Evolutionary conservation across 108 stramenopile species (phyloP).

Genomic region (Pseudonitzschia multiseries): DNA sequence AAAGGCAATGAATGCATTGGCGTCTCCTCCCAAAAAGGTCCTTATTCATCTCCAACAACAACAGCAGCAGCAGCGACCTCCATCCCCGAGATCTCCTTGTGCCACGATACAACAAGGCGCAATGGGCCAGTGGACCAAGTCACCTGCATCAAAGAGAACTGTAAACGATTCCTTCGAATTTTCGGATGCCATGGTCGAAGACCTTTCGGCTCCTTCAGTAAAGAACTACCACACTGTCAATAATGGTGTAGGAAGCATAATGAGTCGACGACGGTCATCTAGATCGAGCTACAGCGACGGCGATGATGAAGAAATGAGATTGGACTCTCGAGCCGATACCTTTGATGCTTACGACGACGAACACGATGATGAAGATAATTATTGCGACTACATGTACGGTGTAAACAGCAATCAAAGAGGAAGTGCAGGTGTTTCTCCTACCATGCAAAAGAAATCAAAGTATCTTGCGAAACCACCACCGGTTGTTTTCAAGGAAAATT

Average conservation of each 20-base stretch:
- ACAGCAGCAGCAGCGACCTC: not conserved
- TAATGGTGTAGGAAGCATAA: not conserved
- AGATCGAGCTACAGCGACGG: not conserved
- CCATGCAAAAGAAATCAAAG: not conserved
- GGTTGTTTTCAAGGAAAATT: conserved; percentile 94
- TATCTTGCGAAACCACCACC: conserved; percentile 47
- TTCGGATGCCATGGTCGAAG: not conserved
- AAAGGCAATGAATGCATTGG: not conserved
- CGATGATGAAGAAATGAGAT: no score
- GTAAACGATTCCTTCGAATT: not conserved
- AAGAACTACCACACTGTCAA: not conserved
- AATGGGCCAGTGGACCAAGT: conserved; percentile 23
- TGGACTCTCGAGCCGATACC: not conserved
- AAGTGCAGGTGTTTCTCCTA: not conserved
- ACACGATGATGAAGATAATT: not conserved
- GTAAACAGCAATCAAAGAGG: conserved; percentile 18
- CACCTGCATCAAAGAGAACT: not conserved
- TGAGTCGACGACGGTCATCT: not conserved
- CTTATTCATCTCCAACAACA: not conserved
- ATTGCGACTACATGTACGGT: conserved; percentile 11
- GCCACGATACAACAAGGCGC: conserved; percentile 1
- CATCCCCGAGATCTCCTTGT: not conserved
- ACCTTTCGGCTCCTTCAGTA: conserved; percentile 3
- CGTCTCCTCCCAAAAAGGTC: not conserved
- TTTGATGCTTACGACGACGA: not conserved